Conservation (phyloP, 208 protist species). For the Acanthamoeba lenticulata region DNA sequence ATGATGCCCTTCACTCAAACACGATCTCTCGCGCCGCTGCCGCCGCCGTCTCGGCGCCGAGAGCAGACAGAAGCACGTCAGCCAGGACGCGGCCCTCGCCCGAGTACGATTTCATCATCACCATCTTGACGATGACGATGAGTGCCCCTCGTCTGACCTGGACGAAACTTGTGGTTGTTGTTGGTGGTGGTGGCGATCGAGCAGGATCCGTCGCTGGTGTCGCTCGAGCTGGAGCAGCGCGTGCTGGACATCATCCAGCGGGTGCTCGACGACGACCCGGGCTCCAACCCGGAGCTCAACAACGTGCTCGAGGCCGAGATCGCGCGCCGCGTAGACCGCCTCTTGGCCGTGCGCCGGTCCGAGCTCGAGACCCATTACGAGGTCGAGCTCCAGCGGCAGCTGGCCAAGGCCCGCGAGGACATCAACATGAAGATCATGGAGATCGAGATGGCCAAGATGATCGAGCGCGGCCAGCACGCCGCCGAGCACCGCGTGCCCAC, state of each 20-base stretch:
- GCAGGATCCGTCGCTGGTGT: background rate
- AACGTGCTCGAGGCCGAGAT: background rate
- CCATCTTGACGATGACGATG: no score
- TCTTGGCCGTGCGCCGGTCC: background rate
- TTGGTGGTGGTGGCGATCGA: no score
- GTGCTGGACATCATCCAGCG: background rate
- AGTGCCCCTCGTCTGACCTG: background rate
- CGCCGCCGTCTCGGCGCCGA: background rate
- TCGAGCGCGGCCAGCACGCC: background rate
- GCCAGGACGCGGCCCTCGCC: background rate
- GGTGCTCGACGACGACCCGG: background rate
- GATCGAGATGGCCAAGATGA: constrained; percentile 42
- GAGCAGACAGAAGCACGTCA: background rate
- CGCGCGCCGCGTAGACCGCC: background rate
- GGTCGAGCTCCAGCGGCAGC: background rate
- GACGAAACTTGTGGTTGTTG: no score
- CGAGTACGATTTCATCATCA: background rate
- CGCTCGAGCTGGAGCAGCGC: background rate
- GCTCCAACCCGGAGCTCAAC: background rate
- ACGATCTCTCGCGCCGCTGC: background rate
- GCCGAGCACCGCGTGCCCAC: no score
- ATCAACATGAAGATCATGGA: constrained; percentile 57
- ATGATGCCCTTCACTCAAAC: background rate
- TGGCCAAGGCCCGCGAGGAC: constrained; percentile 35
- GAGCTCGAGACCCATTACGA: background rate